phyloP scores from a whole-genome alignment of 2,329 filamentous ascomycete genomes.

The Ilyonectria destructans region DNA sequence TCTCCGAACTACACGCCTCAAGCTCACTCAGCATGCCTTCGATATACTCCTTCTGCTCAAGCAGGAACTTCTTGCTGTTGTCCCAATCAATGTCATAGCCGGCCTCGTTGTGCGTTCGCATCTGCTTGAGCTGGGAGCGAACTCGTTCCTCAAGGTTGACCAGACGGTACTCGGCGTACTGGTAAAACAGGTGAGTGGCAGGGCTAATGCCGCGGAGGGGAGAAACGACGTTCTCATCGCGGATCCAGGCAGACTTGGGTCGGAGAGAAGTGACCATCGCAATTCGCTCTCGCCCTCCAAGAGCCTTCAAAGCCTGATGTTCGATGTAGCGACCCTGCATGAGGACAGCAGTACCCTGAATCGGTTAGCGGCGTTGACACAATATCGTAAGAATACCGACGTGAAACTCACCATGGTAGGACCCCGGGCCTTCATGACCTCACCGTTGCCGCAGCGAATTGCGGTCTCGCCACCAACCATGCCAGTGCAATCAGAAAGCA shows the following conservation, averaged over 20 bases:
- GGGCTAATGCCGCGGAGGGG: slow-evolving; percentile 72
- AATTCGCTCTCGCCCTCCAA: slow-evolving; percentile 74
- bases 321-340: slow-evolving; percentile 79
- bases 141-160: slow-evolving; percentile 70
- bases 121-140: no score
- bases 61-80: no score
- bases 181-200: slow-evolving; percentile 30
- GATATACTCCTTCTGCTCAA: no score
- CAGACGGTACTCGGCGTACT: slow-evolving; percentile 36
- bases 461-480: slow-evolving; percentile 79
- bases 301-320: slow-evolving; percentile 73
- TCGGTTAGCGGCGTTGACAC: no score
- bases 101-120: no score
- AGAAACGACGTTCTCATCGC: slow-evolving; percentile 74
- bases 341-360: slow-evolving; percentile 74
- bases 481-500: slow-evolving; percentile 74
- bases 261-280: slow-evolving; percentile 78
- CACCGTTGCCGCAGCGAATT: no score
- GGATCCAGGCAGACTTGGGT: slow-evolving; percentile 67
- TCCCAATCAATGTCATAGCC: no score
- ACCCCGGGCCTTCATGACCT: no score
- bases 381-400: no score
- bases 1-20: no score
- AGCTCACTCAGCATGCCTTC: no score
- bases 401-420: no score